Evolutionary conservation across 768 basidiomycete genomes (phyloP).

Genomic region (Tricholoma terreum): DNA sequence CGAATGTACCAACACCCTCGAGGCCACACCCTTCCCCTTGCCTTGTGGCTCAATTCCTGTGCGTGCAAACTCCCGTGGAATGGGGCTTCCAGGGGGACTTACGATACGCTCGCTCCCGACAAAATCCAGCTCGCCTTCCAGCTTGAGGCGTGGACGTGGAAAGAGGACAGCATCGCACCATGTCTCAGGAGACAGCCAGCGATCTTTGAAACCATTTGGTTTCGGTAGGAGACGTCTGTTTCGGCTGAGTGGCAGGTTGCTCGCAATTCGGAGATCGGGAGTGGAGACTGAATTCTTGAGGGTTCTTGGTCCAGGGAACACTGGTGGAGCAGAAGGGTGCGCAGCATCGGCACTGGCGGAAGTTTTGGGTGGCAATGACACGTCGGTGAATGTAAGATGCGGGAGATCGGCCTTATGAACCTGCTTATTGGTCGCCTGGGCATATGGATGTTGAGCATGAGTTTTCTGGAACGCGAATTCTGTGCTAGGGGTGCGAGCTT

Average conservation of each 20-base stretch:
- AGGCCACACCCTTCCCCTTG: conserved; percentile 31
- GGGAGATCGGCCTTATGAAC: conserved; percentile 20
- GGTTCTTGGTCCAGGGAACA: conserved; percentile 12
- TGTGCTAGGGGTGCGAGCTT: conserved; percentile 8
- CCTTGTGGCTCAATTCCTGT: conserved; percentile 1
- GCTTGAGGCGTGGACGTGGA: conserved; percentile 68
- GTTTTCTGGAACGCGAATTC: conserved; percentile 24
- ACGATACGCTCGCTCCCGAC: conserved; percentile 34
- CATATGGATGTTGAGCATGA: conserved; percentile 45
- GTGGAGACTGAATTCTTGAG: conserved; percentile 62
- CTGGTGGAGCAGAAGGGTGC: conserved; percentile 1
- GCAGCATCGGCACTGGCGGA: conserved; percentile 5
- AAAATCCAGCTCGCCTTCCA: conserved; percentile 19
- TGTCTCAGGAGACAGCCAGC: conserved; percentile 72
- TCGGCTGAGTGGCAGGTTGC: neutral
- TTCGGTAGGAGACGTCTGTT: conserved; percentile 2
- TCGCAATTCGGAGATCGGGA: conserved; percentile 49
- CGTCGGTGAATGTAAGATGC: conserved; percentile 26
- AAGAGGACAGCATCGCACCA: conserved; percentile 82
- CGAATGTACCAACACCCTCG: conserved; percentile 50
- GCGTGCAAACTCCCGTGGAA: conserved; percentile 20
- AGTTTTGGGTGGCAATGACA: conserved; percentile 15
- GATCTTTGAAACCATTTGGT: conserved; percentile 36
- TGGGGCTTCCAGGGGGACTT: conserved; percentile 49
- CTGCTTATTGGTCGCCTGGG: conserved; percentile 34